Evolutionary conservation across 2,329 filamentous ascomycete species (phyloP).

Genomic region (Colletotrichum neosansevieriae): DNA sequence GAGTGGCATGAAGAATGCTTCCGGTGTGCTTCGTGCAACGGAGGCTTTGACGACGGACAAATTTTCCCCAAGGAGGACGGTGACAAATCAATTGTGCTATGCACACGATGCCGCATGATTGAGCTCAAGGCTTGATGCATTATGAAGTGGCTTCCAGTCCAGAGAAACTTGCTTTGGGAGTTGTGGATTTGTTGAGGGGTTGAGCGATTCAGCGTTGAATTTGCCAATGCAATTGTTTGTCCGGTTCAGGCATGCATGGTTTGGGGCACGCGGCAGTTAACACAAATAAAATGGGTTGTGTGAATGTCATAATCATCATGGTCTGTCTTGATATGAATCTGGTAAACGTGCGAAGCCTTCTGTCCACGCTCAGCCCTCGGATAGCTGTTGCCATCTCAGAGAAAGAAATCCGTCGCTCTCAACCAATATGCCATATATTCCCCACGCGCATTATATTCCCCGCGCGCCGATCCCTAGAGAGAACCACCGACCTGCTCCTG

Average conservation of each 20-base stretch:
- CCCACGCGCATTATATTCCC: neutral
- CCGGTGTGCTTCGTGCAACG: slow-evolving; percentile 75
- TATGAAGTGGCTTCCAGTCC: neutral
- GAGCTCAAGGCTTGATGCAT: slow-evolving; percentile 67
- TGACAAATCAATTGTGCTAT: slow-evolving; percentile 60
- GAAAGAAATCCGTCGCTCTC: slow-evolving; percentile 20
- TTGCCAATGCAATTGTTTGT: neutral
- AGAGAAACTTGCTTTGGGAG: neutral
- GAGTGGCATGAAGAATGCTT: slow-evolving; percentile 98
- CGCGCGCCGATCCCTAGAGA: slow-evolving; percentile 17
- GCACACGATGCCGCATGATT: slow-evolving; percentile 69
- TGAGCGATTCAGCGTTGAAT: neutral
- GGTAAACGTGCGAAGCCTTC: neutral
- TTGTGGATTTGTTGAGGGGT: neutral
- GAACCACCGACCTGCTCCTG: slow-evolving; percentile 94
- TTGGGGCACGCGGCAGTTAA: neutral
- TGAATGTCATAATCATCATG: slow-evolving; percentile 39
- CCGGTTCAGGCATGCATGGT: neutral
- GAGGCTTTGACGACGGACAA: slow-evolving; percentile 73
- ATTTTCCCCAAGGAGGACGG: slow-evolving; percentile 68
- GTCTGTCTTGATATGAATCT: slow-evolving; percentile 26
- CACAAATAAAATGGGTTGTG: slow-evolving; percentile 9
- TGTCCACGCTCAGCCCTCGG: slow-evolving; percentile 23
- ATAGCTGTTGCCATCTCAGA: slow-evolving; percentile 20
- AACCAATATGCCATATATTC: slow-evolving; percentile 4